Evolutionary conservation across 305 asterid species (phyloP).

Genomic region (Fraxinus baroniana): DNA sequence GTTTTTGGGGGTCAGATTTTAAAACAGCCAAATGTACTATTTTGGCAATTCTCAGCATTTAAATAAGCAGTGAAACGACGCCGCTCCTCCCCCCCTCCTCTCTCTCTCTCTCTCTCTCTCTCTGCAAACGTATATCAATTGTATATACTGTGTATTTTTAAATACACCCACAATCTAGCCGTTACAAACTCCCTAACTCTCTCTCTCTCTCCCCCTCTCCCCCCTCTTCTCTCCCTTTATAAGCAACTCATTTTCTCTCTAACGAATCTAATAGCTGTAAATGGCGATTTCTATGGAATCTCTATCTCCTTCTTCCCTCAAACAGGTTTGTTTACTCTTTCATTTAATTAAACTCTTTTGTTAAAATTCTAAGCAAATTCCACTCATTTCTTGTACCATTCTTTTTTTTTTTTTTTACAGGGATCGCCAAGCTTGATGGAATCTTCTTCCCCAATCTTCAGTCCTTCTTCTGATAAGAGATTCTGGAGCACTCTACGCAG

Average conservation of each 20-base stretch:
- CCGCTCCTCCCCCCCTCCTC: background rate
- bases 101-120: too few relatives aligned
- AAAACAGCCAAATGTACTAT: background rate
- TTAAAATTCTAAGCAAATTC: constrained; percentile 11
- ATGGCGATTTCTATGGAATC: constrained; percentile 67
- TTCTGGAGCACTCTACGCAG: constrained; percentile 76
- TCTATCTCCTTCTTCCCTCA: constrained; percentile 50
- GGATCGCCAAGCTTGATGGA: constrained; percentile 40
- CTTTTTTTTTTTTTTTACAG: constrained; percentile 27
- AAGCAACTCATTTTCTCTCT: constrained; percentile 32
- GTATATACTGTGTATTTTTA: constrained; percentile 8
- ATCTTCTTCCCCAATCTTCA: constrained; percentile 39
- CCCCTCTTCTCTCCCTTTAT: background rate
- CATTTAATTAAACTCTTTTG: constrained; percentile 14
- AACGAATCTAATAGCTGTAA: constrained; percentile 48
- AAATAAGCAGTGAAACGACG: background rate
- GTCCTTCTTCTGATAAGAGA: constrained; percentile 76
- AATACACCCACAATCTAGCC: constrained; percentile 48
- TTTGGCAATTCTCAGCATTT: too few relatives aligned
- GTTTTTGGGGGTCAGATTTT: too few relatives aligned
- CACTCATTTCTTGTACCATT: background rate
- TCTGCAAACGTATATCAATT: too few relatives aligned
- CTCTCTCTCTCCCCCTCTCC: constrained; percentile 11
- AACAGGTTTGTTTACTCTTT: constrained; percentile 46
- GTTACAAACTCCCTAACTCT: constrained; percentile 41